These are phyloP conservation scores for Rhodosporidiobolus sp. DNA, from an alignment of 768 basidiomycete genomes.

Conservation along the genomic window DNA sequence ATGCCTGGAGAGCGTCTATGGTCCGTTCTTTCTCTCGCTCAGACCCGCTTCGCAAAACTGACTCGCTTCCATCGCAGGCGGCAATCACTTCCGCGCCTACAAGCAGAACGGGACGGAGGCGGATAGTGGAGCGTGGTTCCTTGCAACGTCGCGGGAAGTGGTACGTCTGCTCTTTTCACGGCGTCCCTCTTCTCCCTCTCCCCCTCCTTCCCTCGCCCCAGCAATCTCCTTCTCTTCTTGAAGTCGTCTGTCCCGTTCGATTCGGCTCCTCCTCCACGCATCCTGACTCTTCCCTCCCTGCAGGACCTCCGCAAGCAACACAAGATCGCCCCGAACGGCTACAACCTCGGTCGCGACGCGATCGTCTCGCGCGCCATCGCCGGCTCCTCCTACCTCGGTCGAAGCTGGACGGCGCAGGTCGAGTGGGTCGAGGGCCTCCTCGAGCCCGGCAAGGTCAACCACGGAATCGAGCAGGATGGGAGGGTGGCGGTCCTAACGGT, in stretches of 20 bases:
- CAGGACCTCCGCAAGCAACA: conserved; percentile 51
- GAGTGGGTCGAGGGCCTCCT: conserved; percentile 68
- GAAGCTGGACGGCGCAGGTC: conserved; percentile 72
- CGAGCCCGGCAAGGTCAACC: conserved; percentile 71
- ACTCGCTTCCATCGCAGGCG: conserved; percentile 53
- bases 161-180: conserved; percentile 43
- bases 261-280: background rate
- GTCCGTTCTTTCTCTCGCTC: conserved; percentile 45
- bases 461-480: conserved; percentile 76
- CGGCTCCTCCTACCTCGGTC: conserved; percentile 62
- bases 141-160: conserved; percentile 71
- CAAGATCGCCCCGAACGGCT: conserved; percentile 71
- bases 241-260: background rate
- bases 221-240: too few species aligned
- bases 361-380: conserved; percentile 65
- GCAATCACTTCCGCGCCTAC: conserved; percentile 86
- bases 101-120: conserved; percentile 75
- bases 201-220: conserved; percentile 46
- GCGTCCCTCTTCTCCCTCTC: too few species aligned
- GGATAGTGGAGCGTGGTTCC: conserved; percentile 76
- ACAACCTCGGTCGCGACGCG: conserved; percentile 73
- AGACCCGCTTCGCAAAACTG: conserved; percentile 8
- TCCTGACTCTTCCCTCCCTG: background rate
- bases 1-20: conserved; percentile 80
- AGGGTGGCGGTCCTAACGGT: conserved; percentile 75